Conservation (phyloP, 768 basidiomycete species). For the Neoboletus magnificus region DNA sequence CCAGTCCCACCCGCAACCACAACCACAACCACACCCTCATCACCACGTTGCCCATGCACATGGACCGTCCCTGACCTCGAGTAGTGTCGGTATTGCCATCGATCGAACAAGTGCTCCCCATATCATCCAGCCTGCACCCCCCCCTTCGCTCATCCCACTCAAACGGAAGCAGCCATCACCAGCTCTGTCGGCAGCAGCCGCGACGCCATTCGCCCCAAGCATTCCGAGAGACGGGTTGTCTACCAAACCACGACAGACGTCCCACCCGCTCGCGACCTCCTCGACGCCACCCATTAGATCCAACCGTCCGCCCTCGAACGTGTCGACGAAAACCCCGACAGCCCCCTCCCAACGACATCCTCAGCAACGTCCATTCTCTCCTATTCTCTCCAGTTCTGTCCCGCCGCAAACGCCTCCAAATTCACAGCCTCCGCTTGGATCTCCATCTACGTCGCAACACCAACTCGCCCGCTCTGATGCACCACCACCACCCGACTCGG, state of each 20-base stretch:
- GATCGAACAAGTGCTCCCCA: slow-evolving; percentile 20
- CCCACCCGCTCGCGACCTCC: slow-evolving; percentile 19
- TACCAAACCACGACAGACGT: slow-evolving; percentile 13
- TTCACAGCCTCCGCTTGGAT: slow-evolving; percentile 13
- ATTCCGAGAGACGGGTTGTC: slow-evolving; percentile 6
- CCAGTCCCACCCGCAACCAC: slow-evolving; percentile 25
- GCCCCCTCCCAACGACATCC: slow-evolving; percentile 8
- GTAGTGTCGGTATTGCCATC: slow-evolving; percentile 22
- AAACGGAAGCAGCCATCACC: slow-evolving; percentile 39
- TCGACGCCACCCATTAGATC: slow-evolving; percentile 13
- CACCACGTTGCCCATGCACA: slow-evolving; percentile 25
- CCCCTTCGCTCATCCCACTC: slow-evolving; percentile 35
- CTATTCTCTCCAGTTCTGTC: slow-evolving; percentile 8
- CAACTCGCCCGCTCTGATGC: slow-evolving; percentile 13
- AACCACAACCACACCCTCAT: slow-evolving; percentile 24
- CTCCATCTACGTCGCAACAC: slow-evolving; percentile 22
- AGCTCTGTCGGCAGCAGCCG: slow-evolving; percentile 9
- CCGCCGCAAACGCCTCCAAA: slow-evolving; percentile 15
- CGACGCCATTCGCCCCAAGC: slow-evolving; percentile 8
- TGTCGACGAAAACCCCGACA: slow-evolving; percentile 16
- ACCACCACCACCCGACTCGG: slow-evolving; percentile 34
- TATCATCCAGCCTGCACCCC: slow-evolving; percentile 21
- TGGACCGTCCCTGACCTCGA: slow-evolving; percentile 28
- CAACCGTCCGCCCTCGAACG: slow-evolving; percentile 4
- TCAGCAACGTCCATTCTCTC: slow-evolving; percentile 21